phyloP scores from a whole-genome alignment of 805 yeast genomes.

The Jamesozyma rosinii region DNA sequence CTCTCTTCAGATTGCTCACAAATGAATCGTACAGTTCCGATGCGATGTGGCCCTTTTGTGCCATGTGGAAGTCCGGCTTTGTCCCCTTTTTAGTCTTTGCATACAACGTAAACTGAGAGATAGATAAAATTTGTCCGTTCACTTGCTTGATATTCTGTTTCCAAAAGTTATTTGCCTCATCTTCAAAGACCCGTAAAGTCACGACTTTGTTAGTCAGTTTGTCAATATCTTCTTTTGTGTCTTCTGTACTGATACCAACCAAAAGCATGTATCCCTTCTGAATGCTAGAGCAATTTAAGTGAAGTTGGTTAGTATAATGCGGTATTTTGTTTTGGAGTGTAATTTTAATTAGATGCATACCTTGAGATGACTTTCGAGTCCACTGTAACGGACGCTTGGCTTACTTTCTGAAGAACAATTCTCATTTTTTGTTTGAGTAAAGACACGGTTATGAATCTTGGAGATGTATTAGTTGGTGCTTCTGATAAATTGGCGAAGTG shows the following conservation, averaged over 20 bases:
- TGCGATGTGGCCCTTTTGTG: slow-evolving; percentile 68
- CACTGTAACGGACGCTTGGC: slow-evolving; percentile 81
- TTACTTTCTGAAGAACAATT: slow-evolving; percentile 84
- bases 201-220: slow-evolving; percentile 60
- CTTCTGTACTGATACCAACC: slow-evolving; percentile 76
- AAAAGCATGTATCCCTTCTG: slow-evolving; percentile 66
- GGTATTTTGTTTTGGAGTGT: too few relatives aligned
- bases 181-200: slow-evolving; percentile 66
- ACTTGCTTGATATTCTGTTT: slow-evolving; percentile 55
- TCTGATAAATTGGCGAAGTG: too few relatives aligned
- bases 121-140: slow-evolving; percentile 67
- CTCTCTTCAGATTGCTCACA: slow-evolving; percentile 36
- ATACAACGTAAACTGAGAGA: slow-evolving; percentile 86
- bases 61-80: slow-evolving; percentile 89
- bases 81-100: slow-evolving; percentile 80
- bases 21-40: slow-evolving; percentile 40
- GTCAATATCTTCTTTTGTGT: slow-evolving; percentile 63
- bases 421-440: slow-evolving; percentile 67
- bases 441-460: too few relatives aligned
- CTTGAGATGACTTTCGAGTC: slow-evolving; percentile 59
- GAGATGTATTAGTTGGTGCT: too few relatives aligned
- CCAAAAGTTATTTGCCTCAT: slow-evolving; percentile 68
- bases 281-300: slow-evolving; percentile 35
- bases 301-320: too few relatives aligned
- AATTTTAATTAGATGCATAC: too few relatives aligned